These are phyloP conservation scores for Yarrowia deformans DNA, from an alignment of 805 yeast genomes.

Conservation along the genomic window DNA sequence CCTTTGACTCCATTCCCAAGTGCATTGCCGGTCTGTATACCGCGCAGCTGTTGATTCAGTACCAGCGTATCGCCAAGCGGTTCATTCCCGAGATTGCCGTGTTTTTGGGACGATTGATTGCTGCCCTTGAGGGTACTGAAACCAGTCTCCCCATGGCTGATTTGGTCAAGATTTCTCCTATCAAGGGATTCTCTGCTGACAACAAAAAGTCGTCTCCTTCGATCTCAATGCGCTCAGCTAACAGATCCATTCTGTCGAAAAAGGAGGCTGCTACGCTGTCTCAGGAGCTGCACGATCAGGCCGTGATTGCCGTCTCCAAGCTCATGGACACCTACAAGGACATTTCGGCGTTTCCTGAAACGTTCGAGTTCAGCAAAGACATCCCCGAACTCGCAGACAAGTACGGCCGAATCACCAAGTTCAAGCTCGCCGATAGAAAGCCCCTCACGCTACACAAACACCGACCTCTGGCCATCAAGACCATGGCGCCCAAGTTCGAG, in stretches of 20 bases:
- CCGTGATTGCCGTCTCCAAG: constrained; percentile 21
- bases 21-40: constrained; percentile 69
- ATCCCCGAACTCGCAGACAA: constrained; percentile 49
- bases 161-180: constrained; percentile 33
- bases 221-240: constrained; percentile 13
- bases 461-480: constrained; percentile 80
- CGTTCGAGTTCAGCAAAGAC: constrained; percentile 49
- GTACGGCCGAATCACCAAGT: constrained; percentile 58
- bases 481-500: constrained; percentile 89
- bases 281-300: constrained; percentile 22
- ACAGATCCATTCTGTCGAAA: constrained; percentile 6
- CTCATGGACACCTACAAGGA: constrained; percentile 58
- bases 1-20: constrained; percentile 53
- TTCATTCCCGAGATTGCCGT: constrained; percentile 77
- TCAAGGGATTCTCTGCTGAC: not conserved
- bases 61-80: constrained; percentile 82
- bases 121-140: constrained; percentile 59
- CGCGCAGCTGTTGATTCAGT: constrained; percentile 68
- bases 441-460: constrained; percentile 87
- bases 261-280: constrained; percentile 14
- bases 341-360: constrained; percentile 65
- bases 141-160: constrained; percentile 53
- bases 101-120: constrained; percentile 49
- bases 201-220: not conserved
- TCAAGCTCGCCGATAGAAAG: constrained; percentile 59